A percentile compares a stretch with the other conserved stretches of the same genome.
These are phyloP conservation scores for Sphaerostilbella broomeana DNA, from an alignment of 2,329 filamentous ascomycete species.

Conservation along the genomic window DNA sequence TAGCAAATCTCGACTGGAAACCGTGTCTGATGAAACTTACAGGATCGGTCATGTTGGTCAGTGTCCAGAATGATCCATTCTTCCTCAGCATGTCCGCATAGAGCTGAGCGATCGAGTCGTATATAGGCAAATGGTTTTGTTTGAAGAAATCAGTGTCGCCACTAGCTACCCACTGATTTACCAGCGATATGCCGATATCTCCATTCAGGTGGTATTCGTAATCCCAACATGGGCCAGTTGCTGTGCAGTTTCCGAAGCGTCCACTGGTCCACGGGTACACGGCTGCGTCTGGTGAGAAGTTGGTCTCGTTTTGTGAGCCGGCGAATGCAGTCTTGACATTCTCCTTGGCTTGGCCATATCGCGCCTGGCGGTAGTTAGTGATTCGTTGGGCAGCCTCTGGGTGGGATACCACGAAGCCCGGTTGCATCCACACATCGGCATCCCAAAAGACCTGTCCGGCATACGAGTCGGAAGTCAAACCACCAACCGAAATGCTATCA, in stretches of 20 bases:
- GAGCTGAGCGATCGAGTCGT: constrained; percentile 56
- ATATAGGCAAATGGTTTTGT: constrained; percentile 50
- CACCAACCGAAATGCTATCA: constrained; percentile 22
- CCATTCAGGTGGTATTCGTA: constrained; percentile 67
- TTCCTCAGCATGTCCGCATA: constrained; percentile 53
- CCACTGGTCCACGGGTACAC: constrained; percentile 63
- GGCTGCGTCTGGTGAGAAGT: constrained; percentile 39
- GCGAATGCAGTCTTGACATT: constrained; percentile 51
- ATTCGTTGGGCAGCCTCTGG: constrained; percentile 22
- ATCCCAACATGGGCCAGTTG: constrained; percentile 56
- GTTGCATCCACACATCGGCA: constrained; percentile 25
- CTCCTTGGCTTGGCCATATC: constrained; percentile 43
- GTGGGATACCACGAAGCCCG: constrained; percentile 21
- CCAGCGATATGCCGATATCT: constrained; percentile 50
- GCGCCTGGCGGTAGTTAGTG: constrained; percentile 21
- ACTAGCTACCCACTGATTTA: constrained; percentile 21
- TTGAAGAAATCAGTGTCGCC: constrained; percentile 18
- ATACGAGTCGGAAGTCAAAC: constrained; percentile 23
- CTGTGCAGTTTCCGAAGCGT: constrained; percentile 58
- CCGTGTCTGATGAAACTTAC: constrained; percentile 30
- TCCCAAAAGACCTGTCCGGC: constrained; percentile 27
- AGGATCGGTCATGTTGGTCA: constrained; percentile 64
- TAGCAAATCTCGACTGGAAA: background rate
- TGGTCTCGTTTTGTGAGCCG: constrained; percentile 44
- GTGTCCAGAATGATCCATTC: constrained; percentile 48